Percentiles rank a stretch among this genome's conserved stretches.
phyloP scores from a whole-genome alignment of 2,329 filamentous ascomycete genomes.

The Knoxdaviesia capensis region DNA sequence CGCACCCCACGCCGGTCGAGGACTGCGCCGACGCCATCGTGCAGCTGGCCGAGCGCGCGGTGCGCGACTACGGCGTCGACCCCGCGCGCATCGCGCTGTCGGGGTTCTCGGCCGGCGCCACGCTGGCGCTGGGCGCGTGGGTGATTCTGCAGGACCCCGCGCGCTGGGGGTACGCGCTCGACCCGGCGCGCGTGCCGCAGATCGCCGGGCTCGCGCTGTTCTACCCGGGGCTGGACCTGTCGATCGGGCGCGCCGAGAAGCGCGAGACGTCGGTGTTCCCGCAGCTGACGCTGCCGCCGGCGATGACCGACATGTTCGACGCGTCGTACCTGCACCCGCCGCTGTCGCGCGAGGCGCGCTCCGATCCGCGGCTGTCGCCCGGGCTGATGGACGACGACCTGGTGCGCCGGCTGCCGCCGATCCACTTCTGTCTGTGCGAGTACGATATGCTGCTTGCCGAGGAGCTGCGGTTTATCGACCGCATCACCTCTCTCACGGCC shows the following conservation, averaged over 20 bases:
- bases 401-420: slow-evolving; percentile 28
- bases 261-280: slow-evolving; percentile 30
- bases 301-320: slow-evolving; percentile 42
- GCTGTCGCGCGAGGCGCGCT: slow-evolving; percentile 21
- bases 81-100: slow-evolving; percentile 33
- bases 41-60: slow-evolving; percentile 35
- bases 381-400: slow-evolving; percentile 31
- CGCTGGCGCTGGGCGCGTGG: slow-evolving; percentile 29
- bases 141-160: slow-evolving; percentile 22
- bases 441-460: slow-evolving; percentile 44
- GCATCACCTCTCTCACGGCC: slow-evolving; percentile 18
- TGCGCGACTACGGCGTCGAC: slow-evolving; percentile 33
- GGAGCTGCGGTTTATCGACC: slow-evolving; percentile 37
- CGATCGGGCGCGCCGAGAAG: slow-evolving; percentile 32
- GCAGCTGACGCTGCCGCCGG: slow-evolving; percentile 34
- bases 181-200: slow-evolving; percentile 17
- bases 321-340: slow-evolving; percentile 37
- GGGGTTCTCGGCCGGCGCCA: slow-evolving; percentile 44
- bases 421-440: slow-evolving; percentile 42
- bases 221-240: slow-evolving; percentile 44
- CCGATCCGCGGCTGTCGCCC: slow-evolving; percentile 36
- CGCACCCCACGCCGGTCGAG: slow-evolving; percentile 44
- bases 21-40: slow-evolving; percentile 43
- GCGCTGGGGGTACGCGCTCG: slow-evolving; percentile 16
- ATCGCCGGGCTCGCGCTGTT: slow-evolving; percentile 35